Evolutionary conservation across 2,329 filamentous ascomycete genomes (phyloP).

Genomic region (Sporothrix variecibatus): DNA sequence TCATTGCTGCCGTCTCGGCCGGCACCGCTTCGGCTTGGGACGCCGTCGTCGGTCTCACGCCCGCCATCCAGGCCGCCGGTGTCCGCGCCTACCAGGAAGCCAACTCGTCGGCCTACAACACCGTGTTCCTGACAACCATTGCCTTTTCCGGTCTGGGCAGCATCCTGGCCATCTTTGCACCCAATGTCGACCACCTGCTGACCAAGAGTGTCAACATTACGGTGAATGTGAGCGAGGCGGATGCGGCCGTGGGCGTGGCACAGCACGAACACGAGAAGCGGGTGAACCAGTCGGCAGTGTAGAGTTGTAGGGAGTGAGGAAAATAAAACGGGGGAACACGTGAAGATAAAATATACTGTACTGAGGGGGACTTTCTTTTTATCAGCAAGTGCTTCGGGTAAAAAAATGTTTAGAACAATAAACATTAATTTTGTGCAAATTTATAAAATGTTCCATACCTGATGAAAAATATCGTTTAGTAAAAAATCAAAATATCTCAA

Average conservation of each 20-base stretch:
- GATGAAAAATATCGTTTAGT: too few species aligned
- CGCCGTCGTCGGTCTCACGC: conserved; percentile 37
- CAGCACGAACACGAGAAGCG: not conserved
- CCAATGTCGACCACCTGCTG: conserved; percentile 40
- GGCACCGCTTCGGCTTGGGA: conserved; percentile 5
- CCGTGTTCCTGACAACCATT: conserved; percentile 41
- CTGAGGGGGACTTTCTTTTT: too few species aligned
- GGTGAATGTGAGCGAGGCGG: not conserved
- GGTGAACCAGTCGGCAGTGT: not conserved
- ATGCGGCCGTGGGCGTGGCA: not conserved
- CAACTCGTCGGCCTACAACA: conserved; percentile 40
- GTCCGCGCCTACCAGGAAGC: conserved; percentile 39
- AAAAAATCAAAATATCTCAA: too few species aligned
- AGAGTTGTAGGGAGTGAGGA: not conserved
- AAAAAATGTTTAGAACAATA: too few species aligned
- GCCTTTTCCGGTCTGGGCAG: conserved; percentile 40
- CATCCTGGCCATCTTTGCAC: conserved; percentile 37
- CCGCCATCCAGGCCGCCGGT: conserved; percentile 37
- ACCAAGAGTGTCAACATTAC: conserved; percentile 29
- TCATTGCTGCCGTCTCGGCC: conserved; percentile 39
- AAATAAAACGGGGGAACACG: not conserved
- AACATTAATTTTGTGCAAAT: too few species aligned
- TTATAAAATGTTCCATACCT: too few species aligned
- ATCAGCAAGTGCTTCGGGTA: too few species aligned
- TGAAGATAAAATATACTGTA: not conserved